phyloP scores from a whole-genome alignment of 2,329 filamentous ascomycete species.

The Ciborinia camelliae region DNA sequence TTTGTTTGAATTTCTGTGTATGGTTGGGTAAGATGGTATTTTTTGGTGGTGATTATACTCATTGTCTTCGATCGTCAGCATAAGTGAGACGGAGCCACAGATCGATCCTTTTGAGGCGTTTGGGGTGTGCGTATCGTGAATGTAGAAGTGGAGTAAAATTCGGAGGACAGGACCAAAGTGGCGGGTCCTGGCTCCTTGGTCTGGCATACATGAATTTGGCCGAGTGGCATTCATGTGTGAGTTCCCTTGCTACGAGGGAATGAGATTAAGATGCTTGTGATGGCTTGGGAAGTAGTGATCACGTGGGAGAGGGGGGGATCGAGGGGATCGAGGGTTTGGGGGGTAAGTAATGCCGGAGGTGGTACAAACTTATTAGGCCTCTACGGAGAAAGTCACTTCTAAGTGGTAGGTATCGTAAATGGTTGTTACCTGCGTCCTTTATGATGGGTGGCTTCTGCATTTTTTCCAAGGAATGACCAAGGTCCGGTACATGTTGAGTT shows the following conservation, averaged over 20 bases:
- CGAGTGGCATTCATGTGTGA: not conserved
- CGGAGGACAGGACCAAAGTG: conserved; percentile 1
- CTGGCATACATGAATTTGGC: not conserved
- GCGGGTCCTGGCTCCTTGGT: not conserved
- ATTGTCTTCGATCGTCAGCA: conserved; percentile 4
- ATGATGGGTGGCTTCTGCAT: not conserved
- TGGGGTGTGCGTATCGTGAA: not conserved
- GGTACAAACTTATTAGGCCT: not conserved
- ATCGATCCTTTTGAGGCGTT: conserved; percentile 5
- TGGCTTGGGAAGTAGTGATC: not conserved
- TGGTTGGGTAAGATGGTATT: not conserved
- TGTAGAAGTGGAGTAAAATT: not conserved
- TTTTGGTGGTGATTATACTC: not conserved
- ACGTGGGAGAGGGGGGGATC: not conserved
- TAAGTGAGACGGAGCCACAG: not conserved
- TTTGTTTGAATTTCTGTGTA: not conserved
- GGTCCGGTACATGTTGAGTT: not conserved
- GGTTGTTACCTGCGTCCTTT: not conserved
- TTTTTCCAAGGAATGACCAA: not conserved
- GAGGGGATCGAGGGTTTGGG: not conserved
- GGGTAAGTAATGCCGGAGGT: not conserved
- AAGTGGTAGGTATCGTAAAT: not conserved
- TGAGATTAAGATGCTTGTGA: not conserved
- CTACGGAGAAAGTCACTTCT: not conserved
- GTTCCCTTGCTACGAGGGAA: not conserved